A percentile compares a stretch with the other conserved stretches of the same genome.
These are phyloP conservation scores for Colletotrichum abscissum DNA, from an alignment of 2,329 filamentous ascomycete species.

Conservation along the genomic window DNA sequence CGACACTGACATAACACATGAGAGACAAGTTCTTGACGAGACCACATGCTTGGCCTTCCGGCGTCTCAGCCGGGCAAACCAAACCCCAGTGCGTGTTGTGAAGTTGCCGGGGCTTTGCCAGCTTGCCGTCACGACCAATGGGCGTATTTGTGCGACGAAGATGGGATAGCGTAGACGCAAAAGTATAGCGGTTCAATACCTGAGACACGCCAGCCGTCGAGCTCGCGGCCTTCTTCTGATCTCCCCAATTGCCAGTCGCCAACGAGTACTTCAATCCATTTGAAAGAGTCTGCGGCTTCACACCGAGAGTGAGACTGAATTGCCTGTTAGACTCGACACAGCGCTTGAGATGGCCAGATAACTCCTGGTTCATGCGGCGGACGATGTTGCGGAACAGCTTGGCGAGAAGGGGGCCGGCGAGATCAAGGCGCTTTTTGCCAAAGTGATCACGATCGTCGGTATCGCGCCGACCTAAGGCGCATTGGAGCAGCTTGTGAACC, in stretches of 20 bases:
- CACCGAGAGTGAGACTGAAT: slow-evolving; percentile 90
- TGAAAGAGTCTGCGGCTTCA: slow-evolving; percentile 91
- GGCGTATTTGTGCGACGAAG: slow-evolving; percentile 97
- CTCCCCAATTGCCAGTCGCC: slow-evolving; percentile 98
- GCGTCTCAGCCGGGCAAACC: slow-evolving; percentile 96
- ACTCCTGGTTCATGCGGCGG: slow-evolving; percentile 88
- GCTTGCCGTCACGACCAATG: slow-evolving; percentile 96
- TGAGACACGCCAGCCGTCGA: slow-evolving; percentile 98
- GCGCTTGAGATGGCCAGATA: slow-evolving; percentile 90
- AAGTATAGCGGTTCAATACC: slow-evolving; percentile 97
- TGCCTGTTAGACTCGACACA: slow-evolving; percentile 90
- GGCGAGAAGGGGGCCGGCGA: slow-evolving; percentile 94
- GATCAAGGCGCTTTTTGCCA: slow-evolving; percentile 96
- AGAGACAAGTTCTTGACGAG: slow-evolving; percentile 97
- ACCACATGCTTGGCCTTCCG: slow-evolving; percentile 97
- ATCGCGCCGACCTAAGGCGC: slow-evolving; percentile 90
- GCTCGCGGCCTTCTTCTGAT: slow-evolving; percentile 97
- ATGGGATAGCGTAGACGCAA: slow-evolving; percentile 96
- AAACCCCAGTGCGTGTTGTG: slow-evolving; percentile 99
- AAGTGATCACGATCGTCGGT: slow-evolving; percentile 99
- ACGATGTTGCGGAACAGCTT: slow-evolving; percentile 95
- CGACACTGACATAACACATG: slow-evolving; percentile 98
- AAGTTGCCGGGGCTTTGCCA: slow-evolving; percentile 96
- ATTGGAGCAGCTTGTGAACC: slow-evolving; percentile 95
- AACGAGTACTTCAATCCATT: slow-evolving; percentile 97